Base-by-base conservation (phyloP, 1,139 yeast genomes). In the Candida mesenterica region DNA sequence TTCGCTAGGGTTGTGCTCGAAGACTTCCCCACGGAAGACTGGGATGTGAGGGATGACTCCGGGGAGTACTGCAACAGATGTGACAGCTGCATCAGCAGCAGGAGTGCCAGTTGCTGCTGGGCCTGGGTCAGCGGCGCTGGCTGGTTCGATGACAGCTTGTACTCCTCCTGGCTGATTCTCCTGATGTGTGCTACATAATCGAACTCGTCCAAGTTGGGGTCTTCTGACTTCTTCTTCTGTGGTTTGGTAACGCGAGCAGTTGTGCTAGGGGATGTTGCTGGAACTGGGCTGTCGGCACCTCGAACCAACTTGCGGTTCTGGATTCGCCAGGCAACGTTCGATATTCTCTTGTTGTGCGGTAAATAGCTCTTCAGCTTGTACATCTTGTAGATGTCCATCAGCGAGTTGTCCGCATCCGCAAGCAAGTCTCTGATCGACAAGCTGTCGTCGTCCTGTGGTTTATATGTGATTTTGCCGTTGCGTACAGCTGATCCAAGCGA, bases 141-240 rank as follows among this genome's bases (percentile, higher is more conserved):
- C 33, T 39, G 26, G 14, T 25, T 22, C 15, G 14, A 12, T 29
- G 13, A 23, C 35, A 34, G 23, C 12, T 49, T 53, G 39, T 59
- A 65, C 35, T 65, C 72, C 40, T 62, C 71, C 47, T 68, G 71
- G 40, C 70, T 61, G 31, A 69, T 67, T 37, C 66, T 55, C 37
- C 73, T 52, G 23, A 70, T 68, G 43, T 70, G 76, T 15, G 73
- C 73, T 22, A 69, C 74, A 42, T 70, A 69, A 50, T 70, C 75
- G 46, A 70, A 70, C 35, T 68, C 74, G 37, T 68, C 75, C 30
- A 61, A 44, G 40, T 50, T 59, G 5, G 68, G 62, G 34, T 57
- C 62, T 30, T 50, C 48, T 16, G 36, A 26, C 14, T 31, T 33
- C 30, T 39, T 37, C 32, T 41, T 44, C 10, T 25, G 26, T 10